Evolutionary conservation across 2,329 filamentous ascomycete genomes (phyloP), one percentile per base, ranked within the genome.

Genomic region (Trichoderma sp.): DNA sequence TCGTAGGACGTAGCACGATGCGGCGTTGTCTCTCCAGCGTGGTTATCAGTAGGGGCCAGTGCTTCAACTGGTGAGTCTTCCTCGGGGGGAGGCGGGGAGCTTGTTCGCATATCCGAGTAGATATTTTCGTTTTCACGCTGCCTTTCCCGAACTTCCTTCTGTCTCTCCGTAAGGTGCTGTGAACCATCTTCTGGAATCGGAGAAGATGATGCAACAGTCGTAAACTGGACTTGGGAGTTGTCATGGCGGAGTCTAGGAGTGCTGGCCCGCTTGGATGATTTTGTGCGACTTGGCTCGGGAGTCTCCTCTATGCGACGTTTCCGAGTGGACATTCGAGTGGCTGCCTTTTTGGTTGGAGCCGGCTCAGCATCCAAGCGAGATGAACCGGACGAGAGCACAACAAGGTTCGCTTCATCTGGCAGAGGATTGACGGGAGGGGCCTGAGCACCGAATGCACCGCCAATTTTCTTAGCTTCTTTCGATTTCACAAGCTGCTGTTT

Each of bases 191-290:
- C 81, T 15, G 82, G 80, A 5, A 85, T 81, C 5, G 85, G 82
- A 3, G 86, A 80, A 0, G 90, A 89, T 14, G 90, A 89, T 34
- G 88, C 86, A 61, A 95, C 91, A 0, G 89, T 83, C 3, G 91
- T 89, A 77, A 96, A 96, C 57, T 93, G 87, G 30, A 97, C 87
- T 77, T 97, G 94, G 0, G 93, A 97, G 80, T 97, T 88, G 73
- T 97, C 89, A 76, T 97, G 94, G 39, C 92, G 89, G 32, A 91
- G 84, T 72, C 87, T 88, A 21, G 86, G 84, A 61, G 86, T 88
- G 28, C 72, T 77, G 4, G 73, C 78, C 28, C 76, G 75, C 65
- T 80, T 80, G 11, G 73, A 66, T 32, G 76, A 61, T 62, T 76
- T 79, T 21, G 71, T 62, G n/a, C 73, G 76, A 26, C 70, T 70